A percentile compares a stretch with the other conserved stretches of the same genome.
These are phyloP conservation scores for Skeletonema potamos DNA, from an alignment of 108 stramenopile species.

Conservation along the genomic window DNA sequence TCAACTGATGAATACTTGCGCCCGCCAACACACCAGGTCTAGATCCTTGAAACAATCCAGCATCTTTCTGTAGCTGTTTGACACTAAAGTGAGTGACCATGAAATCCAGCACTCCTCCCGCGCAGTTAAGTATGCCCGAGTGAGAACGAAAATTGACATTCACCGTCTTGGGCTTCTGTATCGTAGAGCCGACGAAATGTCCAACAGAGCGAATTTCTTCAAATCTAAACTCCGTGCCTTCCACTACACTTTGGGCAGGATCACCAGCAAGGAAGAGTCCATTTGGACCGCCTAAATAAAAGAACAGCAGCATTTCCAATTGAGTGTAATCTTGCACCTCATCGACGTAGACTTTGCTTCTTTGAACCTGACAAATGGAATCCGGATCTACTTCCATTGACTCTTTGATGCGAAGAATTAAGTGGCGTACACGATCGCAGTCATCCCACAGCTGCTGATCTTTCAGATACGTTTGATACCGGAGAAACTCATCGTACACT, in stretches of 20 bases:
- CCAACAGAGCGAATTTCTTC: conserved; percentile 54
- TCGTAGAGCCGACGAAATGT: conserved; percentile 19
- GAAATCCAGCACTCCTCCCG: conserved; percentile 33
- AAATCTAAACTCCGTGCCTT: conserved; percentile 60
- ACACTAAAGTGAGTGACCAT: conserved; percentile 39
- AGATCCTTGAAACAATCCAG: conserved; percentile 44
- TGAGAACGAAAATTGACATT: conserved; percentile 63
- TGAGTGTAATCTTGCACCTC: conserved; percentile 61
- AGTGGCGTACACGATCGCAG: conserved; percentile 39
- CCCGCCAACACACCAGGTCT: conserved; percentile 38
- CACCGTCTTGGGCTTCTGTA: conserved; percentile 27
- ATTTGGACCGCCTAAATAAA: conserved; percentile 39
- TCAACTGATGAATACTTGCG: not conserved
- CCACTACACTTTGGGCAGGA: conserved; percentile 55
- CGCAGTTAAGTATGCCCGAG: conserved; percentile 51
- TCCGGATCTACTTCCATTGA: not conserved
- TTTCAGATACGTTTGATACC: conserved; percentile 34
- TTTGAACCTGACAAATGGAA: not conserved
- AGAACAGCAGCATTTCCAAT: conserved; percentile 53
- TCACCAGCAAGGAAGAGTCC: conserved; percentile 52
- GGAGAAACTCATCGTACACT: conserved; percentile 41
- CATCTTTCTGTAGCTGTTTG: conserved; percentile 35
- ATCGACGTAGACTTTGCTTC: conserved; percentile 11
- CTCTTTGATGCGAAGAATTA: not conserved
- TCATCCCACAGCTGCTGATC: conserved; percentile 54